Percentiles rank a stretch among this genome's conserved stretches.
phyloP scores from a whole-genome alignment of 495 filamentous ascomycete species.

The Penicillium soppii region DNA sequence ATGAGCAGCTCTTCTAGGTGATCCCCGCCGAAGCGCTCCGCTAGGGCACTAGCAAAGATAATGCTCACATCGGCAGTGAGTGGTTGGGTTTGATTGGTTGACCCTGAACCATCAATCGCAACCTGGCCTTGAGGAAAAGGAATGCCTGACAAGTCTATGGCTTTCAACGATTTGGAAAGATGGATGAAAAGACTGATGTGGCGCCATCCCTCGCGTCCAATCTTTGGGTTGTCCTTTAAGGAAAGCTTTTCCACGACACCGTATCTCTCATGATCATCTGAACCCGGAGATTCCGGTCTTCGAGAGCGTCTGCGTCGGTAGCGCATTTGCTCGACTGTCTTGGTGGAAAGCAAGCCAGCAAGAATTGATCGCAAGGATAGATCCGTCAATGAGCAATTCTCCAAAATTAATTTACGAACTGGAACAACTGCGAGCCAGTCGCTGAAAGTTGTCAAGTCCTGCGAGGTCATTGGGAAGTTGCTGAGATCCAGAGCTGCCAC shows the following conservation, averaged over 20 bases:
- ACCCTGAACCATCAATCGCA: constrained; percentile 16
- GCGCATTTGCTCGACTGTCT: constrained; percentile 56
- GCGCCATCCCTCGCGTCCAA: constrained; percentile 84
- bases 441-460: constrained; percentile 81
- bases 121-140: constrained; percentile 61
- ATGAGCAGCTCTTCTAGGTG: constrained; percentile 83
- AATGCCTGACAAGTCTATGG: constrained; percentile 81
- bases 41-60: constrained; percentile 71
- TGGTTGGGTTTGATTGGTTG: constrained; percentile 1
- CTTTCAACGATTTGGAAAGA: constrained; percentile 82
- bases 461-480: constrained; percentile 75
- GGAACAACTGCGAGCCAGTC: constrained; percentile 95
- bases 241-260: constrained; percentile 85
- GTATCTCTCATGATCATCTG: constrained; percentile 40
- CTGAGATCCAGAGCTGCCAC: constrained; percentile 81
- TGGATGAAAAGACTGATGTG: constrained; percentile 88
- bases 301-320: constrained; percentile 39
- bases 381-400: constrained; percentile 83
- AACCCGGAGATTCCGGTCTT: constrained; percentile 18
- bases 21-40: constrained; percentile 69
- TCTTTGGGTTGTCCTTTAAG: constrained; percentile 85
- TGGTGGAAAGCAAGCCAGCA: constrained; percentile 80
- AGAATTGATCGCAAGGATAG: constrained; percentile 83
- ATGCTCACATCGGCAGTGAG: constrained; percentile 48
- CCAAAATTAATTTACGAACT: constrained; percentile 77